phyloP scores from a whole-genome alignment of 768 basidiomycete genomes.

The Auricularia sp. region DNA sequence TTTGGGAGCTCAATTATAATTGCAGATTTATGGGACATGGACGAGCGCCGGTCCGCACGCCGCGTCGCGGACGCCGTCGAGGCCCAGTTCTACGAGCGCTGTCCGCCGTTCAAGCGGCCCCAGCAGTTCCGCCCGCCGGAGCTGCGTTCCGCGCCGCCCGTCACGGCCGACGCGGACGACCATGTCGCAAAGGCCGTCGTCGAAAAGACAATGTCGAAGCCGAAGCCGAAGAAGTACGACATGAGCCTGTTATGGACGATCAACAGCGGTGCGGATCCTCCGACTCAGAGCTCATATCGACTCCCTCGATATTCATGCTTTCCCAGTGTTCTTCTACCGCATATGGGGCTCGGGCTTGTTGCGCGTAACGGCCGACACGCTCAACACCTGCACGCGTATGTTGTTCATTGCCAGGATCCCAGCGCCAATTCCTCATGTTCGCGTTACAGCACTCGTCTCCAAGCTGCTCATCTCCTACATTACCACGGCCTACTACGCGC shows the following conservation, averaged over 20 bases:
- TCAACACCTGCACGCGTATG: neutral
- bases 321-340: neutral
- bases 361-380: neutral
- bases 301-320: neutral
- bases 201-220: neutral
- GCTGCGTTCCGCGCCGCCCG: neutral
- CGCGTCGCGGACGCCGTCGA: slow-evolving; percentile 35
- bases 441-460: slow-evolving; percentile 46
- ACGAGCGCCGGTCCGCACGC: slow-evolving; percentile 27
- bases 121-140: neutral
- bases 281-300: too few relatives aligned
- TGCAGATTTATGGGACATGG: slow-evolving; percentile 47
- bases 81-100: slow-evolving; percentile 38
- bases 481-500: slow-evolving; percentile 36
- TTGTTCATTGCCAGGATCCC: neutral
- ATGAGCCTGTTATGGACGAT: neutral
- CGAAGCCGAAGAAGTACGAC: slow-evolving; percentile 1
- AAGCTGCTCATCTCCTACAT: slow-evolving; percentile 55
- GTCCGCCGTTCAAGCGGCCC: slow-evolving; percentile 40
- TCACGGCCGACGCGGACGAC: neutral
- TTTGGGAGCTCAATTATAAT: too few relatives aligned
- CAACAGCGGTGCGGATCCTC: neutral
- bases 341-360: neutral
- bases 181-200: neutral
- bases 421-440: slow-evolving; percentile 13